Percentiles rank a stretch among this genome's conserved stretches.
phyloP scores from a whole-genome alignment of 106 monocot species.

The Acanthochlamys bracteata region DNA sequence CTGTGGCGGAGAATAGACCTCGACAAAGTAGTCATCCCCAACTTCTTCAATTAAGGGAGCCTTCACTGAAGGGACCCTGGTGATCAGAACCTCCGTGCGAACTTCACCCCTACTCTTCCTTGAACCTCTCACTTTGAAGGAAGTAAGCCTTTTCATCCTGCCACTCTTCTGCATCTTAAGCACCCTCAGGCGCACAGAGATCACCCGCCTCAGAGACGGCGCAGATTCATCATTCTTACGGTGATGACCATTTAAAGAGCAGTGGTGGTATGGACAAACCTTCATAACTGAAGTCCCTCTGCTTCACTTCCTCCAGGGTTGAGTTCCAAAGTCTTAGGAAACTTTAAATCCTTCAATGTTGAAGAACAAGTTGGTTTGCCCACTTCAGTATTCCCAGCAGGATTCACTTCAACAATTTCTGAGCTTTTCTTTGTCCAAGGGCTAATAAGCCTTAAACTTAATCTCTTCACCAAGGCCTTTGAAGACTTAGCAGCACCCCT shows the following conservation, averaged over 20 bases:
- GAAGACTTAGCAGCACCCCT: slow-evolving; percentile 2
- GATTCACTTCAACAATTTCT: background rate
- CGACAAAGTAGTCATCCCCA: slow-evolving; percentile 8
- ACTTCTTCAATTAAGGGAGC: slow-evolving; percentile 4
- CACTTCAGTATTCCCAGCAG: slow-evolving; percentile 5
- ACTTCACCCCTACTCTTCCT: background rate
- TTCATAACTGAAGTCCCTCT: slow-evolving; percentile 27
- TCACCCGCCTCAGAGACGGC: slow-evolving; percentile 25
- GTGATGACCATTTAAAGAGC: slow-evolving; percentile 50
- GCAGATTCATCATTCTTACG: slow-evolving; percentile 22
- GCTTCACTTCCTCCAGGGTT: slow-evolving; percentile 24
- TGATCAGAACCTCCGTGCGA: background rate
- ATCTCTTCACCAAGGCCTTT: slow-evolving; percentile 21
- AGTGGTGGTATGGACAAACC: slow-evolving; percentile 53
- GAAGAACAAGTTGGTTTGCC: slow-evolving; percentile 58
- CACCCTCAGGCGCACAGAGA: slow-evolving; percentile 19
- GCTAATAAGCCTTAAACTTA: slow-evolving; percentile 24
- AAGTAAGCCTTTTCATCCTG: slow-evolving; percentile 15
- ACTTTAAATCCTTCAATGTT: slow-evolving; percentile 53
- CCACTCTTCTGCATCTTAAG: slow-evolving; percentile 28
- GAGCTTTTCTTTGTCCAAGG: slow-evolving; percentile 34
- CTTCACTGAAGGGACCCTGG: background rate
- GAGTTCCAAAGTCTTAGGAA: slow-evolving; percentile 48
- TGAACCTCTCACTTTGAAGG: slow-evolving; percentile 6
- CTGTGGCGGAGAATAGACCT: slow-evolving; percentile 10